Base-by-base conservation (phyloP, 1,284 basidiomycete genomes). In the Cutaneotrichosporon sp. region DNA sequence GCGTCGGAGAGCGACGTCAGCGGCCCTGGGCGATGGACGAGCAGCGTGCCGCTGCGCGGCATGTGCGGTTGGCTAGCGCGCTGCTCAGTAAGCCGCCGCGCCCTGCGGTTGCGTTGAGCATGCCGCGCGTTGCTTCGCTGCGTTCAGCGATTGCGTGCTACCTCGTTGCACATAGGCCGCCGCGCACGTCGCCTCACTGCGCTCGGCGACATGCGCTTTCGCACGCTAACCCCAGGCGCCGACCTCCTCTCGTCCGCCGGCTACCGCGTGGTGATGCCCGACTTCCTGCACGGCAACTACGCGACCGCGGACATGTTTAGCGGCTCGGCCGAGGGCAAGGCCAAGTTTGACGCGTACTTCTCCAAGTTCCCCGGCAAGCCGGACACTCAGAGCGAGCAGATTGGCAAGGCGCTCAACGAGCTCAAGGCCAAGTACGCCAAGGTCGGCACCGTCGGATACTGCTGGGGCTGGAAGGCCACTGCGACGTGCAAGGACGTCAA, bases 201-300 rank as follows among this genome's bases (percentile, higher is more conserved):
- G 13, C 22, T 18, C 43, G 18, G 8, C 39, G 4, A 9, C 2
- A 20, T 18, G 12, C 37, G 14, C 18, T 22, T n/a, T 18, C 20
- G 4, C 15, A 30, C 17, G 35, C 49, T 46, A 7, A 51, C 45
- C n/a, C 14, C 62, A 70, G 75, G 70, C 52, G 72, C 73, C 56
- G 73, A 75, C 60, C 60, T 76, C 44, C 61, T 75, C 46, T 65
- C 66, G 51, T 72, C 69, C 34, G 70, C 61, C 52, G 77, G 66
- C 52, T 74, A 65, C 54, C 66, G 68, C 51, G 72, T 78, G n/a
- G 61, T 73, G 52, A 74, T 78, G 69, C 77, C 76, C 43, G 77
- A 79, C 63, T 74, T 77, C 59, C 66, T 78, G 52, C 56, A 68
- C 20, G 75, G 75, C 47, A 60, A 70, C 40, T 70, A 70, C 23